Base-by-base conservation (phyloP, 2,329 filamentous ascomycete species). In the Periconia macrospinosa region DNA sequence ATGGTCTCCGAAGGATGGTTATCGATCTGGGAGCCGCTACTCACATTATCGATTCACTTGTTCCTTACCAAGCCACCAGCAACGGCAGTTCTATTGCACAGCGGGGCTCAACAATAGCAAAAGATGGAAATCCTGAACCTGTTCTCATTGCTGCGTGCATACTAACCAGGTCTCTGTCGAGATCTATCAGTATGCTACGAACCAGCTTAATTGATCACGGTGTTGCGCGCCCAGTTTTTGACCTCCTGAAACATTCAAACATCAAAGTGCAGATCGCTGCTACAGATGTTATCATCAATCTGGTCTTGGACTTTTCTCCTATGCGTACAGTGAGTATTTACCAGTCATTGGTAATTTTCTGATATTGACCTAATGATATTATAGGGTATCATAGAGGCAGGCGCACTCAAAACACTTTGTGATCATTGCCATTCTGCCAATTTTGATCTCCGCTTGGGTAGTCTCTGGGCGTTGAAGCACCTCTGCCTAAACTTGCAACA, bases 401-500 rank as follows among this genome's bases (percentile, higher is more conserved):
- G 90, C 7, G 84, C 94, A 1, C 81, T 96, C 60, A 86, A 85
- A 56, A 83, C 89, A 0, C 79, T 97, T 1, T 96, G 92, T 67
- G 85, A 90, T 61, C 90, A 96, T 69, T 91, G 92, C 1, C 90
- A 90, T 70, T 94, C 90, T 0, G 81, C 83, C 45, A 90, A 93
- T 66, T 83, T 89, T n/a, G 85, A 87, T 45, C 79, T 97, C 49
- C 86, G 91, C 20, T 81, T 95, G 23, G 92, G 94, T 64, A 92
- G 92, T 19, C 76, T 99, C 1, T 99, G 94, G 93, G 91, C 92
- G 6, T 78, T 99, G 53, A 97, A 97, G 70, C 91, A 97, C 74
- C 82, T 97, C 47, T 88, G 96, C 2, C 83, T 89, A 58, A 86
- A 86, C 19, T 85, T 89, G 6, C 82, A 83, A 17, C 86, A 88